A percentile compares a stretch with the other conserved stretches of the same genome.
Evolutionary conservation across 805 yeast species (phyloP).

Genomic region (Candida krabiensis): DNA sequence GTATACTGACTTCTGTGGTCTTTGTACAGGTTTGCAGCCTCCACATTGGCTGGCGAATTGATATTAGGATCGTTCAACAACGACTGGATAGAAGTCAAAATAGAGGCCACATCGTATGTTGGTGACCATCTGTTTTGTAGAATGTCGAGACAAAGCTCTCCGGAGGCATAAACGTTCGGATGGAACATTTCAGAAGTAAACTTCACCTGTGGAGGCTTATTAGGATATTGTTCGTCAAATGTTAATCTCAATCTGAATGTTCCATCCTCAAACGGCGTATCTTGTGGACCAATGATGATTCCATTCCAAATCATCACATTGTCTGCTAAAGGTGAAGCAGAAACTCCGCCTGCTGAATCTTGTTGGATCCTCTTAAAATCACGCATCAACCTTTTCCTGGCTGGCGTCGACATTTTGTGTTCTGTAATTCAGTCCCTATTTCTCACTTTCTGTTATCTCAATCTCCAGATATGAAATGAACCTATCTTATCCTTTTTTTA

Average conservation of each 20-base stretch:
- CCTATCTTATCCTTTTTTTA: too few species aligned
- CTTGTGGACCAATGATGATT: constrained; percentile 95
- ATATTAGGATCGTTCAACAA: constrained; percentile 95
- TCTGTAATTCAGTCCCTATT: background rate
- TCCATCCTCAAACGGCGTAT: constrained; percentile 98
- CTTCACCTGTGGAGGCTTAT: constrained; percentile 92
- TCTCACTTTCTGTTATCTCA: too few species aligned
- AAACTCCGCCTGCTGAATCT: constrained; percentile 97
- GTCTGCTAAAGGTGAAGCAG: constrained; percentile 95
- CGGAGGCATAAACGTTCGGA: constrained; percentile 94
- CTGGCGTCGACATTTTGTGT: constrained; percentile 85
- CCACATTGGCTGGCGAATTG: constrained; percentile 95
- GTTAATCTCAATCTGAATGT: constrained; percentile 84
- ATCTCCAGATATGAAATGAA: too few species aligned
- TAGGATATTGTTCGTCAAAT: constrained; percentile 96
- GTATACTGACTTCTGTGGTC: constrained; percentile 93
- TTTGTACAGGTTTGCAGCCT: constrained; percentile 92
- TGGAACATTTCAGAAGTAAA: constrained; percentile 95
- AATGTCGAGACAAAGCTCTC: constrained; percentile 94
- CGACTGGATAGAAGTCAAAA: constrained; percentile 88
- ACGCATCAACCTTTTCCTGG: constrained; percentile 98
- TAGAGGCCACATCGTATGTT: constrained; percentile 95
- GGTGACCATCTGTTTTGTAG: constrained; percentile 98
- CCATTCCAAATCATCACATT: constrained; percentile 99
- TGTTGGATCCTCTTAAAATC: constrained; percentile 98